A percentile compares a stretch with the other conserved stretches of the same genome.
phyloP scores from a whole-genome alignment of 2,329 filamentous ascomycete genomes.

The Pseudogymnoascus sp. region DNA sequence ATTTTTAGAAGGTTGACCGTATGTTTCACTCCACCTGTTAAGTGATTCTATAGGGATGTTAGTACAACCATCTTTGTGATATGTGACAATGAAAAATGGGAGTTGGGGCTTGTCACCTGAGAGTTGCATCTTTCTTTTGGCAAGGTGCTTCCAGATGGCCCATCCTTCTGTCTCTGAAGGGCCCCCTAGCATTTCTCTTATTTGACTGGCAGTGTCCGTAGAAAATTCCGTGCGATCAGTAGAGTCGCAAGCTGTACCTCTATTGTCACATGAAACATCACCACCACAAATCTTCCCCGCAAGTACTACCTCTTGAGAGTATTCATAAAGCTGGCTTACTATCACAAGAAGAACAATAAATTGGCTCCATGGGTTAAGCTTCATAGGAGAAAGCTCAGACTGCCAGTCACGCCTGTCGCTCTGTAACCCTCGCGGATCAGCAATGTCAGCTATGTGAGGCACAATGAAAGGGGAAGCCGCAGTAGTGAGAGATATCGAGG shows the following conservation, averaged over 20 bases:
- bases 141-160: not conserved
- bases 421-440: not conserved
- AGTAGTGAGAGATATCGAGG: constrained; percentile 18
- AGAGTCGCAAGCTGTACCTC: not conserved
- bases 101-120: not conserved
- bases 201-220: not conserved
- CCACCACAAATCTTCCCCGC: constrained; percentile 17
- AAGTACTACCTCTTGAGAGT: constrained; percentile 17
- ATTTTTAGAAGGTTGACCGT: not conserved
- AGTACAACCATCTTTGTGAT: not conserved
- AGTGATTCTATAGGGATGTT: not conserved
- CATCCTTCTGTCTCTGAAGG: not conserved
- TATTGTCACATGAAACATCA: not conserved
- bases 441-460: not conserved
- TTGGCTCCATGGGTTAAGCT: constrained; percentile 20
- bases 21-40: not conserved
- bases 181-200: not conserved
- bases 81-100: not conserved
- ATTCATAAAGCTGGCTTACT: constrained; percentile 17
- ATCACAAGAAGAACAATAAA: constrained; percentile 20
- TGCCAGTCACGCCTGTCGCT: not conserved
- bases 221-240: not conserved
- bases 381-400: constrained; percentile 12
- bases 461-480: constrained; percentile 21
- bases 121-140: not conserved